Evolutionary conservation across 1,284 basidiomycete genomes (phyloP).

Genomic region (Sporisorium exsertum): DNA sequence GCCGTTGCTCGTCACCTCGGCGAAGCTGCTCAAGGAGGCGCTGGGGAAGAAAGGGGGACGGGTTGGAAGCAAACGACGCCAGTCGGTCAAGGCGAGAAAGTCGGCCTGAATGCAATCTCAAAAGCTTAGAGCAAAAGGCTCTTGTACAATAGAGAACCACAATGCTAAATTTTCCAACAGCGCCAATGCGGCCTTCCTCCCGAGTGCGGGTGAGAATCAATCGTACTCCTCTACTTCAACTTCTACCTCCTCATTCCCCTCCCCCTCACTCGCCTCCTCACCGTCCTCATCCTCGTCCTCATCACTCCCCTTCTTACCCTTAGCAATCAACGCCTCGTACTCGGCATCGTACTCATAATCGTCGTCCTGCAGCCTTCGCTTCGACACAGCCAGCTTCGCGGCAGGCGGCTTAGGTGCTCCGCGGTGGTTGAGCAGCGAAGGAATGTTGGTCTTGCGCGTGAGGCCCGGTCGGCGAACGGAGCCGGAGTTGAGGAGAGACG

Average conservation of each 20-base stretch:
- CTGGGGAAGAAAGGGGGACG: not conserved
- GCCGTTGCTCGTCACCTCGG: conserved; percentile 80
- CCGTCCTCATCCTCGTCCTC: conserved; percentile 8
- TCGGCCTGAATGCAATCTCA: not conserved
- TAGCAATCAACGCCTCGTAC: conserved; percentile 46
- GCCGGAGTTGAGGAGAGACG: conserved; percentile 17
- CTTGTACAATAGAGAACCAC: not conserved
- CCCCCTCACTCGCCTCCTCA: not conserved
- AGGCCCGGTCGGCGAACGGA: conserved; percentile 40
- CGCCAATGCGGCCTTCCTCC: not conserved
- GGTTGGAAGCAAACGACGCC: too few species aligned
- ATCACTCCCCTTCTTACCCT: conserved; percentile 15
- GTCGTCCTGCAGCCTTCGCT: conserved; percentile 44
- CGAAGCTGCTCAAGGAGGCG: conserved; percentile 66
- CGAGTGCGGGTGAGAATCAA: not conserved
- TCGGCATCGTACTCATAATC: conserved; percentile 49
- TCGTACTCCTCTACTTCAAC: conserved; percentile 19
- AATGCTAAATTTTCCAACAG: not conserved
- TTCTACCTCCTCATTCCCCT: not conserved
- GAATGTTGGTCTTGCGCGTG: conserved; percentile 50
- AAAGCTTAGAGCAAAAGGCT: too few species aligned
- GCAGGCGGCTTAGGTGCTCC: conserved; percentile 34
- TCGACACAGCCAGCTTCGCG: conserved; percentile 17
- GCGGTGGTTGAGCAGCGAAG: conserved; percentile 40
- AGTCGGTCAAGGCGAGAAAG: conserved; percentile 1